Evolutionary conservation across 116 monocot species (phyloP).

Genomic region (Cymodocea nodosa): DNA sequence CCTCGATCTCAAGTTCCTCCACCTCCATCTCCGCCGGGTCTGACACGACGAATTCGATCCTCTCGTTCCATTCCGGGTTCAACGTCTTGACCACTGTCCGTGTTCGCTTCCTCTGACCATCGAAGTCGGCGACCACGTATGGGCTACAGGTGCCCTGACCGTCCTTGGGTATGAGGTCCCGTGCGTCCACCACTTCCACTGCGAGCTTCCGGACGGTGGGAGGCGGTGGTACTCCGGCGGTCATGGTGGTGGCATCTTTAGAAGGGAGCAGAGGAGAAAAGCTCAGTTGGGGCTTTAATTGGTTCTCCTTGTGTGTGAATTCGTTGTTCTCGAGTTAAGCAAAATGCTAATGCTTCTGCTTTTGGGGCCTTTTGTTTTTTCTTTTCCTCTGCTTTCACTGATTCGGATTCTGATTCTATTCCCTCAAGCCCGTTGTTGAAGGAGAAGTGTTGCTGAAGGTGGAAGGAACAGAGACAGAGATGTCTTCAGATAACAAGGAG

Average conservation of each 20-base stretch:
- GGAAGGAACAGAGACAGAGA: too few relatives aligned
- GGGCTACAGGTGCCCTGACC: conserved; percentile 79
- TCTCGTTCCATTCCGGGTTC: conserved; percentile 81
- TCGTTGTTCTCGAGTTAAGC: background rate
- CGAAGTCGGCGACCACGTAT: conserved; percentile 80
- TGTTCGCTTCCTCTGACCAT: conserved; percentile 85
- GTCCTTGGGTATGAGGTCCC: conserved; percentile 86
- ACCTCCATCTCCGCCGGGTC: conserved; percentile 48
- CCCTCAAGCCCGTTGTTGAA: background rate
- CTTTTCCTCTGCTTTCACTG: conserved; percentile 1
- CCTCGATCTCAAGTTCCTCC: conserved; percentile 74
- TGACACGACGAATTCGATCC: conserved; percentile 61
- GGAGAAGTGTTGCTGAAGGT: too few relatives aligned
- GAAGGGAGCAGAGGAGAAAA: background rate
- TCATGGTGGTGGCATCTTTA: background rate
- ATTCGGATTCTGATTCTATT: conserved; percentile 9
- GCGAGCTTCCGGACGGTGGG: conserved; percentile 31
- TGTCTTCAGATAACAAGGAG: too few relatives aligned
- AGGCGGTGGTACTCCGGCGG: background rate
- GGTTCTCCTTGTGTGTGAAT: background rate
- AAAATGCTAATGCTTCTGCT: background rate
- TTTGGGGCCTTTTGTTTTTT: background rate
- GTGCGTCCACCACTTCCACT: conserved; percentile 90
- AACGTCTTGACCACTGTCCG: conserved; percentile 43
- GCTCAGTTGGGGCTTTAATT: background rate